Evolutionary conservation across 2,329 filamentous ascomycete species (phyloP).

Genomic region (Exophiala bonariae): DNA sequence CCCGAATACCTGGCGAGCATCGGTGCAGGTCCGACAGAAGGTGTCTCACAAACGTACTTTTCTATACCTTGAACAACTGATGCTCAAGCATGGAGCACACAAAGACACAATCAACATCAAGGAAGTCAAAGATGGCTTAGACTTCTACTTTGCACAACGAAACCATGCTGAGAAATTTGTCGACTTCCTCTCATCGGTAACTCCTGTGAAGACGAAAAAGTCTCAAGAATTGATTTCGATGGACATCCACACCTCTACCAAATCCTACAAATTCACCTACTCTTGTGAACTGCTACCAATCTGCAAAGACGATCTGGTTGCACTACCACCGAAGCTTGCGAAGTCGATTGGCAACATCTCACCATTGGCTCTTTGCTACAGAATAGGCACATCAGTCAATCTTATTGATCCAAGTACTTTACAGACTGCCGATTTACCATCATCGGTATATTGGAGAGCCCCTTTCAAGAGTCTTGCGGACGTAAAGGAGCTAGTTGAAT

Average conservation of each 20-base stretch:
- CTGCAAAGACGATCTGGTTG: conserved; percentile 97
- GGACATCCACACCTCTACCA: conserved; percentile 86
- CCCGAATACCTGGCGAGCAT: conserved; percentile 90
- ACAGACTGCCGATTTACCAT: conserved; percentile 82
- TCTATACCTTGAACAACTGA: conserved; percentile 85
- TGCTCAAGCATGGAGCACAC: conserved; percentile 90
- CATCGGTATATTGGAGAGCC: conserved; percentile 83
- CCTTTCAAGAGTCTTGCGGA: conserved; percentile 85
- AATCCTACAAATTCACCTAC: conserved; percentile 92
- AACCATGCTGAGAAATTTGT: conserved; percentile 93
- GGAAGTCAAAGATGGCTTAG: conserved; percentile 90
- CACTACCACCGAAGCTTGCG: conserved; percentile 83
- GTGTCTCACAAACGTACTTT: conserved; percentile 92
- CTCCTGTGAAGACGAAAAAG: conserved; percentile 76
- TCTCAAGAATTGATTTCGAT: conserved; percentile 92
- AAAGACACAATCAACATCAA: conserved; percentile 97
- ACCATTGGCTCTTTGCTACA: conserved; percentile 81
- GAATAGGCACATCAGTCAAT: conserved; percentile 86
- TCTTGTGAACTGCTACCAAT: conserved; percentile 89
- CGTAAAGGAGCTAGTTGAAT: conserved; percentile 81
- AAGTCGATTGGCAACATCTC: conserved; percentile 85
- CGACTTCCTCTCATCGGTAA: conserved; percentile 82
- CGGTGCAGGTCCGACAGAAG: conserved; percentile 94
- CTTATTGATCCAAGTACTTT: conserved; percentile 88
- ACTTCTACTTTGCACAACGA: conserved; percentile 88